Evolutionary conservation across 495 filamentous ascomycete genomes (phyloP).

Genomic region (Terfezia claveryi): DNA sequence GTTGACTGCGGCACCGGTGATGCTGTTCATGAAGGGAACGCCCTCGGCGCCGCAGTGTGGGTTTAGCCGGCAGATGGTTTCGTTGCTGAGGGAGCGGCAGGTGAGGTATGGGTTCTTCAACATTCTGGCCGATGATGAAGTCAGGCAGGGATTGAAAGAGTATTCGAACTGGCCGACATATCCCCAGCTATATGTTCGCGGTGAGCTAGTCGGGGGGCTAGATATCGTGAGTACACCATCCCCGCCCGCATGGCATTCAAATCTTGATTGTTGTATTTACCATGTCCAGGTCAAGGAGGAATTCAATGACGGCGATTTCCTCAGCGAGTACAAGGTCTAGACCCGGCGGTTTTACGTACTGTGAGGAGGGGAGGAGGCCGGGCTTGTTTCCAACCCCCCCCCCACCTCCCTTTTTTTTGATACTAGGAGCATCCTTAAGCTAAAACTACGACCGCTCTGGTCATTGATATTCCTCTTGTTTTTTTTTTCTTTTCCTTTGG

Average conservation of each 20-base stretch:
- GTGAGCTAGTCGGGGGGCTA: slow-evolving; percentile 72
- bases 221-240: slow-evolving; percentile 58
- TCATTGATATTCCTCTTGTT: no score
- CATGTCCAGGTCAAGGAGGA: slow-evolving; percentile 35
- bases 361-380: no score
- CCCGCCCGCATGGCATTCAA: background rate
- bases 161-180: slow-evolving; percentile 96
- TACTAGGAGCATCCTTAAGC: no score
- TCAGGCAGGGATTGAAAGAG: slow-evolving; percentile 83
- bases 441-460: no score
- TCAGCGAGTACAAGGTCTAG: slow-evolving; percentile 33
- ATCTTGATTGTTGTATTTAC: background rate
- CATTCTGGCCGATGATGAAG: slow-evolving; percentile 91
- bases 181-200: slow-evolving; percentile 67
- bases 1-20: slow-evolving; percentile 85
- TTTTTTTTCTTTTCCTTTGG: no score
- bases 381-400: no score
- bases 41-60: slow-evolving; percentile 82
- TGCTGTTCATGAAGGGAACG: slow-evolving; percentile 93
- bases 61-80: slow-evolving; percentile 76
- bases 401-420: no score
- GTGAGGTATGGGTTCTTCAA: slow-evolving; percentile 99
- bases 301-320: slow-evolving; percentile 46
- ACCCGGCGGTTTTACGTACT: no score
- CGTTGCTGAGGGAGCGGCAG: slow-evolving; percentile 58